These are phyloP conservation scores for Begonia fuchsioides DNA, from an alignment of 306 rosid genomes.

Conservation along the genomic window DNA sequence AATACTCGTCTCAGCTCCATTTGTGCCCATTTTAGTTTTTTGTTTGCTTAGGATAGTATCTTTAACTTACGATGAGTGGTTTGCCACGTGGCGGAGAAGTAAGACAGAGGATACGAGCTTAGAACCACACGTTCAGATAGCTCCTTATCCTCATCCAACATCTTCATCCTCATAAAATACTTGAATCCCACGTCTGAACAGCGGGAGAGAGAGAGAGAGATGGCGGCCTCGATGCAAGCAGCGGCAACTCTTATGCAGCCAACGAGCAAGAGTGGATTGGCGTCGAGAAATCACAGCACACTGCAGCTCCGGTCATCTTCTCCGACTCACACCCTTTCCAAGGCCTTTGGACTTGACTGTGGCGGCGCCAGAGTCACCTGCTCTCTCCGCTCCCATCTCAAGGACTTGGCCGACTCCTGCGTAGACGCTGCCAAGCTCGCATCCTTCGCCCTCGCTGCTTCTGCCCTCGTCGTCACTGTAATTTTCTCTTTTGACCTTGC, in stretches of 20 bases:
- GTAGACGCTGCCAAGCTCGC: constrained; percentile 72
- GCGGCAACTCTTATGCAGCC: constrained; percentile 88
- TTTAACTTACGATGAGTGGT: too few species aligned
- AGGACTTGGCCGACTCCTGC: constrained; percentile 51
- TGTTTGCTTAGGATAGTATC: too few species aligned
- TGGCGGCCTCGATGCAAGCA: constrained; percentile 98
- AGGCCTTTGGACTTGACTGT: constrained; percentile 31
- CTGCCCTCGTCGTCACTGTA: constrained; percentile 89
- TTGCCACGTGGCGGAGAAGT: too few species aligned
- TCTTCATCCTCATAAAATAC: too few species aligned
- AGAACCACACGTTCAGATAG: too few species aligned
- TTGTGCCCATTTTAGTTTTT: too few species aligned
- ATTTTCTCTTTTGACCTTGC: background rate
- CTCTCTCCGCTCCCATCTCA: constrained; percentile 31
- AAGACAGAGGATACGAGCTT: too few species aligned
- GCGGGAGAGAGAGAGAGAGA: constrained; percentile 10
- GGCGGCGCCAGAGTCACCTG: constrained; percentile 19
- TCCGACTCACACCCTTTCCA: constrained; percentile 15
- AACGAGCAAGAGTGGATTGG: constrained; percentile 11
- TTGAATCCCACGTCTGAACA: too few species aligned
- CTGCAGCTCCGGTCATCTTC: constrained; percentile 38
- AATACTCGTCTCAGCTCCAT: too few species aligned
- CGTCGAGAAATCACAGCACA: constrained; percentile 9
- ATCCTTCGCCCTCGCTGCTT: constrained; percentile 82
- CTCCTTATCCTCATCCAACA: too few species aligned